A percentile compares a stretch with the other conserved stretches of the same genome.
phyloP scores from a whole-genome alignment of 2,329 filamentous ascomycete genomes.

The Emergomyces orientalis region DNA sequence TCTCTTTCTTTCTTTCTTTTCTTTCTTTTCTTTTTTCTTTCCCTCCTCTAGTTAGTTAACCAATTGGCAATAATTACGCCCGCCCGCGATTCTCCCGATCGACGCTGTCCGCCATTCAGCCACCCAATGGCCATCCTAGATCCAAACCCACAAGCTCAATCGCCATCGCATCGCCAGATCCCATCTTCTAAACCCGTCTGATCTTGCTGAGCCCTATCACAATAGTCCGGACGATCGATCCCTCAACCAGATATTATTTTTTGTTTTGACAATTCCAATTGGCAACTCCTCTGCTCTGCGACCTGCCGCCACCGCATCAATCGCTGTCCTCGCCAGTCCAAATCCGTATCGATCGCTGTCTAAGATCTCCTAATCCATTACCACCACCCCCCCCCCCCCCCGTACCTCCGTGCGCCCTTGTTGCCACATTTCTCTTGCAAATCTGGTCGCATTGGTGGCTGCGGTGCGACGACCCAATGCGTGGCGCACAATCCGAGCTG shows the following conservation, averaged over 20 bases:
- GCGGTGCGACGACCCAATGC: conserved; percentile 1
- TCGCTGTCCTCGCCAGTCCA: background rate
- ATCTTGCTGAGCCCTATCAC: background rate
- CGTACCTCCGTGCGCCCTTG: background rate
- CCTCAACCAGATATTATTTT: background rate
- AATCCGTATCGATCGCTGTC: background rate
- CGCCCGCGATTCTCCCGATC: background rate
- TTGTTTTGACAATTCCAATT: background rate
- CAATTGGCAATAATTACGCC: background rate
- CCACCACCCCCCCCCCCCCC: background rate
- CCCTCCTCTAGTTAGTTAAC: too few relatives aligned
- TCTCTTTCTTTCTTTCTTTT: too few relatives aligned
- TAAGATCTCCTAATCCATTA: background rate
- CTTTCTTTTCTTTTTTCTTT: too few relatives aligned
- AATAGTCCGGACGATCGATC: background rate
- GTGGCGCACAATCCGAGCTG: background rate
- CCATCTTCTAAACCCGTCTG: background rate
- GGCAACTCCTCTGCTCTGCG: background rate
- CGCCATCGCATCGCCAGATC: background rate
- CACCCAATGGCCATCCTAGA: background rate
- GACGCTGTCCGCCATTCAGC: background rate
- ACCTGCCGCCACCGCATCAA: background rate
- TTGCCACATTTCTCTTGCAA: background rate
- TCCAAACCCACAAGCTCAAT: background rate
- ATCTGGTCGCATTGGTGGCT: conserved; percentile 3